Evolutionary conservation across 2,329 filamentous ascomycete species (phyloP), one percentile per base, ranked within the genome.

Genomic region (Cercospora canescens): DNA sequence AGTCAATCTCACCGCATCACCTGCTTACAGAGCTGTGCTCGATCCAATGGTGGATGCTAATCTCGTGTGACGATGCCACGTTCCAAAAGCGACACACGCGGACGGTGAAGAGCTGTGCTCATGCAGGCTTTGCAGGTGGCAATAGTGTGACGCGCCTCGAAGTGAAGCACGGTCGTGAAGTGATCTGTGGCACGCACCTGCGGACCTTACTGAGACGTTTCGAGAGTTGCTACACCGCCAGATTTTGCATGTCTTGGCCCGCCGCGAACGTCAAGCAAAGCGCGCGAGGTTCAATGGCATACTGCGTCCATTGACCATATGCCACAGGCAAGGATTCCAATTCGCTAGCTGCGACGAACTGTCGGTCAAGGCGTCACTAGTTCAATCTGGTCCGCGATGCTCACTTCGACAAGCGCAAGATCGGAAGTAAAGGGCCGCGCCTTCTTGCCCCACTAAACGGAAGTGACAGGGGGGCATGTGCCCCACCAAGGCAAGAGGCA

Each of bases 341-440:
- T 55, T 65, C 63, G 63, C 37, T 59, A 48, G 62, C 54, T 12
- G 48, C 32, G 56, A 48, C 35, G 50, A 63, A 45, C 60, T 39
- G 60, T 41, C 32, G 52, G 52, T 55, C 52, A 55, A 24, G 52
- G 52, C 52, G 52, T 55, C 52, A 55, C 52, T 55, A 55, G 52
- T 34, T 34, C 26, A 26, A 48, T 24, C 41, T 55, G 16, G 48
- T 21, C n/a, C 28, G 18, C 52, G 52, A 55, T 32, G 16, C 28
- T 55, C 52, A 55, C 52, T 55, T 55, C n/a, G 32, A 35, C 52
- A 30, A 50, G 45, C 45, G 45, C 16, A 11, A 14, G 11, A 24
- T 35, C 45, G 45, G 45, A 32, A 55, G 28, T 35, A 28, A 55
- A 55, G 45, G 32, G 55, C 57, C 57, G 54, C 63, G 56, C 50